Conservation (phyloP, 2,329 filamentous ascomycete genomes). For the Penicillium crustosum region DNA sequence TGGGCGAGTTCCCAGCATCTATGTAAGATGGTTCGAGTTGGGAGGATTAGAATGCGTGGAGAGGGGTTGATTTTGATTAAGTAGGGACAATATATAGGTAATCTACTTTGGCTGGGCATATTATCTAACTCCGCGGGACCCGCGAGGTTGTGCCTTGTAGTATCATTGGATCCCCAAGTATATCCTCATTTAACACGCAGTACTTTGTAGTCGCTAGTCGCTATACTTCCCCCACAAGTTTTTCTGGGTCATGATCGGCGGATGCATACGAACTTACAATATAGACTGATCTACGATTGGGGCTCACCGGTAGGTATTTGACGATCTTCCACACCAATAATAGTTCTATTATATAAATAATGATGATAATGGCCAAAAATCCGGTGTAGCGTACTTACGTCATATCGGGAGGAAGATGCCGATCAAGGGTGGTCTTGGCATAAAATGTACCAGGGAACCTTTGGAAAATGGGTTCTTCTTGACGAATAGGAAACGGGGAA, state of each 20-base stretch:
- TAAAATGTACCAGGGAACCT: not conserved
- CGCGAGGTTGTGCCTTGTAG: not conserved
- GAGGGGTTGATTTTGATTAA: conserved; percentile 1
- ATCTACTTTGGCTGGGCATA: not conserved
- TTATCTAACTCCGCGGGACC: conserved; percentile 14
- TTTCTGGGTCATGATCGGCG: not conserved
- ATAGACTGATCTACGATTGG: not conserved
- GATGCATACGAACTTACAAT: not conserved
- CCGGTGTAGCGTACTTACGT: conserved; percentile 6
- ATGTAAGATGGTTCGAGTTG: not conserved
- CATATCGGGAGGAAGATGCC: conserved; percentile 7
- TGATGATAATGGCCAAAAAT: not conserved
- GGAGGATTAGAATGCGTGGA: not conserved
- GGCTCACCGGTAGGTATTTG: not conserved
- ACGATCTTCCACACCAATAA: not conserved
- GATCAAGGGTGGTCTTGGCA: conserved; percentile 5
- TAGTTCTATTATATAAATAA: too few species aligned
- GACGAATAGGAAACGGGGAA: not conserved
- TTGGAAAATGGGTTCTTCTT: not conserved
- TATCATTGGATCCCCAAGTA: conserved; percentile 9
- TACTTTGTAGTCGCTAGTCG: not conserved
- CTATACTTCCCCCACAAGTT: not conserved
- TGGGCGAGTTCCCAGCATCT: not conserved
- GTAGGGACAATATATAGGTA: not conserved
- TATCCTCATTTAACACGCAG: conserved; percentile 1